Percentiles rank a stretch among this genome's conserved stretches.
Evolutionary conservation across 768 basidiomycete genomes (phyloP).

Genomic region (Tricholoma sp.): DNA sequence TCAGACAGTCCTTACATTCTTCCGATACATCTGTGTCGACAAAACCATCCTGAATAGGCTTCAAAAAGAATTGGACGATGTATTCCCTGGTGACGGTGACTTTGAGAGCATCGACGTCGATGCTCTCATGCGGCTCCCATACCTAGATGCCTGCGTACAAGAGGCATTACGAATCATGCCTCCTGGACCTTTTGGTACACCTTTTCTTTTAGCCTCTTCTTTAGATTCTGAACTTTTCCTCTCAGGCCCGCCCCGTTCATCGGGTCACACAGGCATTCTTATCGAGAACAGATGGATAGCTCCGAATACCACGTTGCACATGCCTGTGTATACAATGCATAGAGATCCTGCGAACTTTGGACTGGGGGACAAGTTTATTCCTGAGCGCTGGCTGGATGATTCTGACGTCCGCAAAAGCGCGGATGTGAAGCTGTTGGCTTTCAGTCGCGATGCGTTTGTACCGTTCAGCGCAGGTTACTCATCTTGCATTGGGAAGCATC

Average conservation of each 20-base stretch:
- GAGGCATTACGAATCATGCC: slow-evolving; percentile 1
- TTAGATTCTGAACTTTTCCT: not conserved
- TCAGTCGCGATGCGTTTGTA: not conserved
- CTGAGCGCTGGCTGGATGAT: not conserved
- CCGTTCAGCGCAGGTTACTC: not conserved
- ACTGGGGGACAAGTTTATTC: not conserved
- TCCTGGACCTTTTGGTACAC: not conserved
- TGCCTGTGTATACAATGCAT: not conserved
- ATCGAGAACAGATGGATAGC: not conserved
- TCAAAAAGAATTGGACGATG: not conserved
- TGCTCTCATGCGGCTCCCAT: not conserved
- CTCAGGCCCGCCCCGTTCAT: not conserved
- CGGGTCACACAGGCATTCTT: not conserved
- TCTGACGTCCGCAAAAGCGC: not conserved
- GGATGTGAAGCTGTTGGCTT: not conserved
- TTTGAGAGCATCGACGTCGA: not conserved
- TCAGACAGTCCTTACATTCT: slow-evolving; percentile 2
- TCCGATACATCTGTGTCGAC: not conserved
- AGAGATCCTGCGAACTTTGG: not conserved
- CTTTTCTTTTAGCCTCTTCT: not conserved
- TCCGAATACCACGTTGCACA: not conserved
- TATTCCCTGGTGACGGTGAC: not conserved
- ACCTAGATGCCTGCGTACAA: slow-evolving; percentile 1
- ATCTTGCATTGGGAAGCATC: not conserved
- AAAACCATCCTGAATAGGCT: not conserved